Evolutionary conservation across 2,329 filamentous ascomycete species (phyloP).

Genomic region (Plectosphaerella cucumerina): DNA sequence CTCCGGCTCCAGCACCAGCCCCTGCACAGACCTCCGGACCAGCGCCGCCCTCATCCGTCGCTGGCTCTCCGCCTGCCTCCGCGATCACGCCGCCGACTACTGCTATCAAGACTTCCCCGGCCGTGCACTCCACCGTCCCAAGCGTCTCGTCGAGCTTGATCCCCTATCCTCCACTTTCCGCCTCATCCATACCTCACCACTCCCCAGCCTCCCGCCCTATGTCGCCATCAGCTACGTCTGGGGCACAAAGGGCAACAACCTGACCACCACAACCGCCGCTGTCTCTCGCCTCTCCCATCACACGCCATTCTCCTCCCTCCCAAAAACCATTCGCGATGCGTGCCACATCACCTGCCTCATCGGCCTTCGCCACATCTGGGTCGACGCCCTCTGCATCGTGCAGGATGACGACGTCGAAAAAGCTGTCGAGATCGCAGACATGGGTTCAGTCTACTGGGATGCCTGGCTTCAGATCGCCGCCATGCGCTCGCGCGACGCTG

Average conservation of each 20-base stretch:
- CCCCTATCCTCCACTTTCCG: background rate
- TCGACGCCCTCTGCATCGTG: slow-evolving; percentile 8
- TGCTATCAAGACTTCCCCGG: background rate
- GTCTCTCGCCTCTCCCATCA: background rate
- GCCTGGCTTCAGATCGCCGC: background rate
- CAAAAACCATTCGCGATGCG: background rate
- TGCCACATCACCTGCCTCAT: background rate
- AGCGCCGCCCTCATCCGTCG: background rate
- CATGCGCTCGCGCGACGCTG: background rate
- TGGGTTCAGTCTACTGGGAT: slow-evolving; percentile 4
- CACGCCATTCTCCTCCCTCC: background rate
- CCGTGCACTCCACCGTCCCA: background rate
- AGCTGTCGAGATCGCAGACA: slow-evolving; percentile 3
- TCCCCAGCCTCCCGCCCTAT: slow-evolving; percentile 17
- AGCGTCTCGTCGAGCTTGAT: background rate
- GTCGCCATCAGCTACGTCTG: slow-evolving; percentile 41
- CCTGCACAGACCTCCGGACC: background rate
- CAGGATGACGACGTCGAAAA: slow-evolving; percentile 9
- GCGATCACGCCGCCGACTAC: background rate
- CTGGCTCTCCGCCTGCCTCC: background rate
- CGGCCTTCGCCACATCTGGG: slow-evolving; percentile 1
- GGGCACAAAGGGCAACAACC: slow-evolving; percentile 13
- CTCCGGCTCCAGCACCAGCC: background rate
- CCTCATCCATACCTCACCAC: background rate
- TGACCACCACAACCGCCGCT: slow-evolving; percentile 3